phyloP scores from a whole-genome alignment of 805 yeast species.

The Priceomyces carsonii region DNA sequence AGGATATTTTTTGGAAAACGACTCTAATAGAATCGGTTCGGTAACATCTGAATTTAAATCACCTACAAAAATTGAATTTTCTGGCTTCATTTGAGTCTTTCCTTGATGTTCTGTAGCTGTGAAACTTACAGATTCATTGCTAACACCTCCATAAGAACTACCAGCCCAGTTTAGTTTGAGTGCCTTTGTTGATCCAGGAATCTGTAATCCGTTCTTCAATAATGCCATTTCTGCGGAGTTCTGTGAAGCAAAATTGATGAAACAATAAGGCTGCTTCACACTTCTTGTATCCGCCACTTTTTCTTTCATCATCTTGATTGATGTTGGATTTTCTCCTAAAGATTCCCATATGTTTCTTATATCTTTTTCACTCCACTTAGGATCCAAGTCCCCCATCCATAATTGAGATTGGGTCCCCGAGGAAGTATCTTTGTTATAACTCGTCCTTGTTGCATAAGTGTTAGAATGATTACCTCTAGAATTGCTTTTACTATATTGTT shows the following conservation, averaged over 20 bases:
- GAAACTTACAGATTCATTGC: slow-evolving; percentile 12
- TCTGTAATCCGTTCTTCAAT: slow-evolving; percentile 62
- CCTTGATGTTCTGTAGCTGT: neutral
- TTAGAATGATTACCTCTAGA: slow-evolving; percentile 6
- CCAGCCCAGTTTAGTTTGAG: slow-evolving; percentile 84
- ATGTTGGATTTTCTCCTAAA: slow-evolving; percentile 60
- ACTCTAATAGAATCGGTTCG: slow-evolving; percentile 62
- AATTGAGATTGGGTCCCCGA: slow-evolving; percentile 37
- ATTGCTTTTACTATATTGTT: slow-evolving; percentile 7
- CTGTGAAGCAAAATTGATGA: slow-evolving; percentile 67
- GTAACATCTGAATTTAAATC: slow-evolving; percentile 75
- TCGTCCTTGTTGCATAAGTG: slow-evolving; percentile 5
- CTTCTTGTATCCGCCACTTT: slow-evolving; percentile 38
- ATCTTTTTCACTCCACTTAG: slow-evolving; percentile 73
- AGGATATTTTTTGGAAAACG: slow-evolving; percentile 68
- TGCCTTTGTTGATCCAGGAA: slow-evolving; percentile 63
- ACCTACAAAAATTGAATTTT: slow-evolving; percentile 75
- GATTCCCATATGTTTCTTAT: slow-evolving; percentile 69
- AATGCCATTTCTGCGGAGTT: slow-evolving; percentile 68
- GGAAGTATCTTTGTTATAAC: neutral
- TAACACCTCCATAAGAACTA: slow-evolving; percentile 27
- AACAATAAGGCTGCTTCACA: slow-evolving; percentile 58
- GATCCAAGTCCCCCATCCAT: slow-evolving; percentile 93
- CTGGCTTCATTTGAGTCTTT: slow-evolving; percentile 10
- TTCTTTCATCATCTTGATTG: slow-evolving; percentile 73